Evolutionary conservation across 495 filamentous ascomycete genomes (phyloP).

Genomic region (Penicillium canariense): DNA sequence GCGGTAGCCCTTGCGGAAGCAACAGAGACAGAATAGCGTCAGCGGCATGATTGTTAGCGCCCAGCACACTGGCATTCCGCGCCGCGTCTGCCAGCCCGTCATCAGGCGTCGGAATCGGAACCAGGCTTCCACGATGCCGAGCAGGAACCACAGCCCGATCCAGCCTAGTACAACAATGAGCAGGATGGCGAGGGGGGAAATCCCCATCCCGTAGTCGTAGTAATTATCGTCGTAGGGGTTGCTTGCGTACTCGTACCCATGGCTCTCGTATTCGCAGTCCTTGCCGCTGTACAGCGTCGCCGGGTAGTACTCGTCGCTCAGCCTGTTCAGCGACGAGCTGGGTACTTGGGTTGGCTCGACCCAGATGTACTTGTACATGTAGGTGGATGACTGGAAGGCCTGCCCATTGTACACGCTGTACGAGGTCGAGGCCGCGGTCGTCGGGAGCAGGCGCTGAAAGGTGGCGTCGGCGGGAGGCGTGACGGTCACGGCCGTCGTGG

Average conservation of each 20-base stretch:
- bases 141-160: constrained; percentile 42
- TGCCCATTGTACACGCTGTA: constrained; percentile 25
- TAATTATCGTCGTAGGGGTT: constrained; percentile 20
- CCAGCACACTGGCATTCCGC: constrained; percentile 51
- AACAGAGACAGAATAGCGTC: constrained; percentile 39
- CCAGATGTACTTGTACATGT: constrained; percentile 29
- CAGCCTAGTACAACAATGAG: constrained; percentile 41
- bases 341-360: constrained; percentile 34
- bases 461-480: constrained; percentile 7
- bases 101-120: constrained; percentile 53
- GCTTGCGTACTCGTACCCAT: constrained; percentile 10
- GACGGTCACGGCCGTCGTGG: constrained; percentile 22
- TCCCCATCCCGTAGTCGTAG: constrained; percentile 19
- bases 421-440: constrained; percentile 27
- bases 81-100: constrained; percentile 46
- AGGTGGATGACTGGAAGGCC: constrained; percentile 30
- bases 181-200: constrained; percentile 31
- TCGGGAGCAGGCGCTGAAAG: constrained; percentile 19
- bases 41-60: constrained; percentile 33
- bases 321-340: constrained; percentile 17
- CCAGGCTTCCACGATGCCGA: constrained; percentile 50
- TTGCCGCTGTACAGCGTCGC: constrained; percentile 19
- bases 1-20: constrained; percentile 37
- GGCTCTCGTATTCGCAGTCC: constrained; percentile 10
- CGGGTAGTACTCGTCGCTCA: constrained; percentile 23